These are phyloP conservation scores for Gypsophila paniculata DNA, from an alignment of 179 eudicot species.

Conservation along the genomic window DNA sequence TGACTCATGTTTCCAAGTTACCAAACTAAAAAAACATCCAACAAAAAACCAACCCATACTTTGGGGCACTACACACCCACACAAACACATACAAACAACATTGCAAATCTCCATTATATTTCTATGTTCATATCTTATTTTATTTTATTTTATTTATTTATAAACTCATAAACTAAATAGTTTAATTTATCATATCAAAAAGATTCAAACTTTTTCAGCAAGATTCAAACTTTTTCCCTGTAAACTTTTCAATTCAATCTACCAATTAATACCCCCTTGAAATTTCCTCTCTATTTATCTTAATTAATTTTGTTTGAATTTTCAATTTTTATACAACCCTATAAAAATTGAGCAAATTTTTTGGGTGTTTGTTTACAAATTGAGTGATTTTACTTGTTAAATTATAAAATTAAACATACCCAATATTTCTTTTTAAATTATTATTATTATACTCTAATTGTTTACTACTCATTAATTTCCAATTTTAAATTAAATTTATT, in stretches of 20 bases:
- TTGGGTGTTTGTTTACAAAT: neutral
- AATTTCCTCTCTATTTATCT: neutral
- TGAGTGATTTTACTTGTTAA: constrained; percentile 26
- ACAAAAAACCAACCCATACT: too few species aligned
- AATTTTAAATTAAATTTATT: neutral
- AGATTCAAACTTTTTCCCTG: neutral
- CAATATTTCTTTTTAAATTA: neutral
- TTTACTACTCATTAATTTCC: neutral
- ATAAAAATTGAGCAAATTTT: neutral
- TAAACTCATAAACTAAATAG: neutral
- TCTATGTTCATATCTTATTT: too few species aligned
- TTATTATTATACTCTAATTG: too few species aligned
- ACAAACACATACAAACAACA: too few species aligned
- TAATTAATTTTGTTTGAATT: neutral
- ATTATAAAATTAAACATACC: neutral
- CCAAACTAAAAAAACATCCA: too few species aligned
- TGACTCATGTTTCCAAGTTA: too few species aligned
- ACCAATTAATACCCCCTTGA: constrained; percentile 3
- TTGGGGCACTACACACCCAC: too few species aligned
- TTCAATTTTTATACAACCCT: neutral
- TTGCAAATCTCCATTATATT: too few species aligned
- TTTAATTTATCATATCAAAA: too few species aligned
- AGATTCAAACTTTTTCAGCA: neutral
- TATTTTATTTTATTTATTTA: too few species aligned
- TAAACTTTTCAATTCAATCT: neutral